Evolutionary conservation across 257 asterid genomes (phyloP), one percentile per base, ranked within the genome.

Genomic region (Penstemon davidsonii): DNA sequence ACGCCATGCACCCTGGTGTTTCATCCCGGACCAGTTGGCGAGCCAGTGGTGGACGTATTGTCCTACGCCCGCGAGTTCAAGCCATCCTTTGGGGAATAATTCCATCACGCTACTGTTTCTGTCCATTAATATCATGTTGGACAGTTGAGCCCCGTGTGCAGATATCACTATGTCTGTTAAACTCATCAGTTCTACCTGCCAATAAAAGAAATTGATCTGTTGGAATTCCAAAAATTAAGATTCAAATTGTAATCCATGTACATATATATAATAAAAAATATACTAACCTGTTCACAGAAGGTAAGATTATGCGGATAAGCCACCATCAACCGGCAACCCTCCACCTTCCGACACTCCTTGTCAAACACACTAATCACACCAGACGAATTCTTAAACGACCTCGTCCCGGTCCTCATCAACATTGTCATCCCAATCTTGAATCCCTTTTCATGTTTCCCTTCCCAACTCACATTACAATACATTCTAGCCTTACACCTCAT

Each of bases 1-100:
- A 19, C 91, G 71, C 94, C 96, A 88, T 6, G 83, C 87, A 7
- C 96, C 94, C 74, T 76, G 83, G 79, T 86, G 94, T 36, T 52
- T 77, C 96, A 88, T 88, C 60, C 94, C 94, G 0, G 96, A 80
- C 94, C 92, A 85, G 68, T 70, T 74, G 51, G 96, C 94, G 1
- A 86, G 79, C 94, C 96, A 88, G 59, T 86, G 96, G 80, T 76
- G 77, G 10, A 83, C 88, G 46, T 72, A 86, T 50, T 88, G 96
- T 0, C 94, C 94, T 5, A 83, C 87, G 0, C 94, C 96, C 4
- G 91, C 96, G 3, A 76, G 74, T 67, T 88, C 86, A 4, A 79
- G 73, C 94, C 94, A 88, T 0, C 96, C 96, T 60, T 86, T 86
- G 1, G 96, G 94, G 46, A 88, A 88, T 41, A 88, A 69, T 63